Evolutionary conservation across 2,329 filamentous ascomycete species (phyloP).

Genomic region (Ceratocystis destructans): DNA sequence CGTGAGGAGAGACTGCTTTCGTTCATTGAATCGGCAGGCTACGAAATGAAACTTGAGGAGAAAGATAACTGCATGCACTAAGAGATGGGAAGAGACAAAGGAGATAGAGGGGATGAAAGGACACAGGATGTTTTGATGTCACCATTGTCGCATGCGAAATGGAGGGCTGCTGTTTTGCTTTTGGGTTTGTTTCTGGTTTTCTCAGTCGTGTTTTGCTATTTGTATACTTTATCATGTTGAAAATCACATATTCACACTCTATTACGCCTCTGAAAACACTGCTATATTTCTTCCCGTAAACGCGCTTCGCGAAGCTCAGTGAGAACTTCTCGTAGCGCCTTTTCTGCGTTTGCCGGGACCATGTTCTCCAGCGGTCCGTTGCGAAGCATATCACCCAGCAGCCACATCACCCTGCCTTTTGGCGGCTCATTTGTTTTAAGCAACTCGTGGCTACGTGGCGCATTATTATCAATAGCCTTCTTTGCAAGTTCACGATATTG

Average conservation of each 20-base stretch:
- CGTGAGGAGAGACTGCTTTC: conserved; percentile 21
- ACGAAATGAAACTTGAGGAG: conserved; percentile 48
- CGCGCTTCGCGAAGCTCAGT: background rate
- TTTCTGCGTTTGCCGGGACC: conserved; percentile 39
- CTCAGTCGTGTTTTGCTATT: background rate
- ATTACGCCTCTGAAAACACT: background rate
- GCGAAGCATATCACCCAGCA: conserved; percentile 46
- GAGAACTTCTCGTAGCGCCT: conserved; percentile 28
- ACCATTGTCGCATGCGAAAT: background rate
- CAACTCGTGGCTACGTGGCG: conserved; percentile 31
- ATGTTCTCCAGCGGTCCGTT: conserved; percentile 41
- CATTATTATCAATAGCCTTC: conserved; percentile 31
- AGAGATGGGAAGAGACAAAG: background rate
- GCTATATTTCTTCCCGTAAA: too few species aligned
- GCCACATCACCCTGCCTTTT: conserved; percentile 46
- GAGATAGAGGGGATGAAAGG: background rate
- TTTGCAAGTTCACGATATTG: conserved; percentile 39
- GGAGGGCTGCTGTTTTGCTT: background rate
- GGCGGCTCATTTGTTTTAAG: conserved; percentile 37
- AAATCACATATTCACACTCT: background rate
- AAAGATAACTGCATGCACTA: conserved; percentile 2
- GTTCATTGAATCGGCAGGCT: conserved; percentile 34
- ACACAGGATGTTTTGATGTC: background rate
- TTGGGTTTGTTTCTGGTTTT: background rate
- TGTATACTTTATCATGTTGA: background rate